A percentile compares a stretch with the other conserved stretches of the same genome.
These are phyloP conservation scores for Sicyos edulis DNA, from an alignment of 306 rosid species.

Conservation along the genomic window DNA sequence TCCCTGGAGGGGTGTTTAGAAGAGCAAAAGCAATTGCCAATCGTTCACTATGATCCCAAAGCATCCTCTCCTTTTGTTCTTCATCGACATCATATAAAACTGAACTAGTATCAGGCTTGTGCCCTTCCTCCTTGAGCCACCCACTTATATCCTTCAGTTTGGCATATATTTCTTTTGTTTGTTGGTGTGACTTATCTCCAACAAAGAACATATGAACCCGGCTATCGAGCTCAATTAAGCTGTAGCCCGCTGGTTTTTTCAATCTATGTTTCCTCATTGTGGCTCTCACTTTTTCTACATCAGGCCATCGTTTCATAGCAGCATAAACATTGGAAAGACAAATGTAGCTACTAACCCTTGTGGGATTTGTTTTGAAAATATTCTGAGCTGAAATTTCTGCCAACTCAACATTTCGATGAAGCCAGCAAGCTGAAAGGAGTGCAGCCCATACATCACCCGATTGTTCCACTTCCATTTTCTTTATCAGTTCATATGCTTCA, in stretches of 20 bases:
- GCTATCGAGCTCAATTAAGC: constrained; percentile 50
- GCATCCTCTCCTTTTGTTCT: constrained; percentile 53
- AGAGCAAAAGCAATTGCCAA: constrained; percentile 56
- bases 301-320: constrained; percentile 50
- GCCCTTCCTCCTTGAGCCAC: constrained; percentile 45
- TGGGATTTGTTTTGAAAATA: constrained; percentile 45
- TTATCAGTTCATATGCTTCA: constrained; percentile 49
- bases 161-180: constrained; percentile 37
- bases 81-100: constrained; percentile 51
- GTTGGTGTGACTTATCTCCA: constrained; percentile 47
- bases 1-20: constrained; percentile 37
- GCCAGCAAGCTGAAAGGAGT: constrained; percentile 53
- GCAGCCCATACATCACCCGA: constrained; percentile 47
- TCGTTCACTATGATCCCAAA: constrained; percentile 56
- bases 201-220: constrained; percentile 51
- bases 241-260: constrained; percentile 48
- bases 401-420: constrained; percentile 42
- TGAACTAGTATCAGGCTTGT: constrained; percentile 54
- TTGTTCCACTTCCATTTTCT: constrained; percentile 38
- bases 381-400: constrained; percentile 48
- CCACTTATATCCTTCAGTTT: constrained; percentile 40
- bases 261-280: constrained; percentile 34
- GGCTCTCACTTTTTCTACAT: constrained; percentile 47
- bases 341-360: constrained; percentile 45
- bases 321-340: constrained; percentile 66